These are phyloP conservation scores for Colletotrichum cereale DNA, from an alignment of 2,329 filamentous ascomycete genomes.

Conservation along the genomic window DNA sequence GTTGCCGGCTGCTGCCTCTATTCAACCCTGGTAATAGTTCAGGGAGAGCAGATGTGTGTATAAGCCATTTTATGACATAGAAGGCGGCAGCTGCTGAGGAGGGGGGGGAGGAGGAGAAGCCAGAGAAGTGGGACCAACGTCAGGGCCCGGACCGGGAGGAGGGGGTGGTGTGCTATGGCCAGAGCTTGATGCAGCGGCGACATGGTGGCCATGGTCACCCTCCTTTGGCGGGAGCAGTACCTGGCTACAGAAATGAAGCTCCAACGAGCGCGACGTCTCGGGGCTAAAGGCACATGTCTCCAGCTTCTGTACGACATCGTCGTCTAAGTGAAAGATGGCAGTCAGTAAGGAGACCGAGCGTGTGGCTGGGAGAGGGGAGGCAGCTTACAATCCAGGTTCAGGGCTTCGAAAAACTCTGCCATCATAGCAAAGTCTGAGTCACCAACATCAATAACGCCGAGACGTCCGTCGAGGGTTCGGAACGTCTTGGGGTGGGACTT, in stretches of 20 bases:
- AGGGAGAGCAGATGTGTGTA: neutral
- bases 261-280: slow-evolving; percentile 61
- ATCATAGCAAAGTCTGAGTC: slow-evolving; percentile 54
- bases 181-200: slow-evolving; percentile 32
- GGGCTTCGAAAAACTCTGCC: slow-evolving; percentile 65
- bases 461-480: slow-evolving; percentile 60
- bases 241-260: slow-evolving; percentile 63
- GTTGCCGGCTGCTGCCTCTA: neutral
- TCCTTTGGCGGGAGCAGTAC: slow-evolving; percentile 55
- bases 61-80: slow-evolving; percentile 15
- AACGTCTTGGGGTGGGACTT: slow-evolving; percentile 68
- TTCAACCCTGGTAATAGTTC: neutral
- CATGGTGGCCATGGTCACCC: slow-evolving; percentile 30
- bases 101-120: slow-evolving; percentile 1
- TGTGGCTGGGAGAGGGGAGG: neutral
- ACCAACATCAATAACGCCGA: slow-evolving; percentile 59
- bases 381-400: slow-evolving; percentile 70
- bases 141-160: slow-evolving; percentile 4
- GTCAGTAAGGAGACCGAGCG: neutral
- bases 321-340: slow-evolving; percentile 27
- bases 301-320: slow-evolving; percentile 48
- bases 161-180: slow-evolving; percentile 33
- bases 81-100: slow-evolving; percentile 1
- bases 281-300: slow-evolving; percentile 41
- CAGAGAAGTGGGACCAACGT: neutral